Percentiles rank a stretch among this genome's conserved stretches.
These are phyloP conservation scores for Lactuca sativa DNA, from an alignment of 129 eudicot species.

Conservation along the genomic window DNA sequence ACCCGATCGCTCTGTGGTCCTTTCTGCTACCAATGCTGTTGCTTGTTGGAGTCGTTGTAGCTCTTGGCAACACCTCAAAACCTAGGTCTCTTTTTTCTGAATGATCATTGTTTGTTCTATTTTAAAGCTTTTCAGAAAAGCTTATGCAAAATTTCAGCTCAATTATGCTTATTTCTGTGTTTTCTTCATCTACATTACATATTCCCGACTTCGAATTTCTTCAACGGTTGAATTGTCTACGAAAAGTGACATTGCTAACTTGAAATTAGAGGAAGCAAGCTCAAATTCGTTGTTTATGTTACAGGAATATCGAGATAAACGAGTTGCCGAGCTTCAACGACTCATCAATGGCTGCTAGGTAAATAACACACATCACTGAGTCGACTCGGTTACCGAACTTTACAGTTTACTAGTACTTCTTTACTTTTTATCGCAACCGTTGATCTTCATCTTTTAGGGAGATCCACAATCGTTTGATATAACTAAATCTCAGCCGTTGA, in stretches of 20 bases:
- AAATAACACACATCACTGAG: constrained; percentile 13
- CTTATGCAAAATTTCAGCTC: neutral
- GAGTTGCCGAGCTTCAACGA: constrained; percentile 55
- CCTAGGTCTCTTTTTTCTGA: constrained; percentile 27
- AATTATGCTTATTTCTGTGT: neutral
- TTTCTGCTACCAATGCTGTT: constrained; percentile 36
- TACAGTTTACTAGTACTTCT: neutral
- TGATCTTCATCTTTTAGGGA: constrained; percentile 8
- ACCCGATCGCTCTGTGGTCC: constrained; percentile 15
- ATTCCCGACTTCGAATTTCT: neutral
- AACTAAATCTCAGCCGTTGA: constrained; percentile 44
- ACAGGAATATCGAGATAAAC: constrained; percentile 51
- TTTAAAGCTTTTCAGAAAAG: neutral
- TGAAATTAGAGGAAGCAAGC: neutral
- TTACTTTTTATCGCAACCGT: constrained; percentile 23
- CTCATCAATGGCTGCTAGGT: constrained; percentile 81
- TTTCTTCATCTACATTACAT: neutral
- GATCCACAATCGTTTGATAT: constrained; percentile 33
- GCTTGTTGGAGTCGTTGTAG: constrained; percentile 31
- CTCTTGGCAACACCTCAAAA: constrained; percentile 8
- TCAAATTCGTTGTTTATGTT: constrained; percentile 16
- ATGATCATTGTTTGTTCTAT: neutral
- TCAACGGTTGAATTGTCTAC: neutral
- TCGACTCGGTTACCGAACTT: constrained; percentile 26
- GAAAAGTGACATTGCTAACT: neutral